Evolutionary conservation across 2,329 filamentous ascomycete genomes (phyloP).

Genomic region (Aspergillus ochraceus): DNA sequence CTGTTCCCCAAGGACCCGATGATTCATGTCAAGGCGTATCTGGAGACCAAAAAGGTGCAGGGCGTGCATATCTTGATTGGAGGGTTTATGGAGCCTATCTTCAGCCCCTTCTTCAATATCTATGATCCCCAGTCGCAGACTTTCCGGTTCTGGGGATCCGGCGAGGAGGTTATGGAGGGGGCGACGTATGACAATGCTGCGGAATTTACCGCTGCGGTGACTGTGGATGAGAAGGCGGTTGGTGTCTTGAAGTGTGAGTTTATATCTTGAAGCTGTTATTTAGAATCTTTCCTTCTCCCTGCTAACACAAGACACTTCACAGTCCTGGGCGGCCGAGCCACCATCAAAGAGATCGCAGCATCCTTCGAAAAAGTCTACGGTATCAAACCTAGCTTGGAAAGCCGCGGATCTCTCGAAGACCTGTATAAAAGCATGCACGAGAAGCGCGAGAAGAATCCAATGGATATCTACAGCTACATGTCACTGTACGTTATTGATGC

Average conservation of each 20-base stretch:
- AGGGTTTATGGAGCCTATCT: conserved; percentile 31
- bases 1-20: conserved; percentile 43
- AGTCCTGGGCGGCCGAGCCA: neutral
- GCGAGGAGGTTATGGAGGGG: neutral
- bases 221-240: neutral
- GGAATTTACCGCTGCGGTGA: neutral
- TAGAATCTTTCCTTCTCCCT: too few relatives aligned
- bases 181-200: neutral
- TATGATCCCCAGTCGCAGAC: neutral
- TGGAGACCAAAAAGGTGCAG: conserved; percentile 39
- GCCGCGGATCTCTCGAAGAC: neutral
- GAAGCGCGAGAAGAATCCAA: neutral
- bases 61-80: conserved; percentile 46
- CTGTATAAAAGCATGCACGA: neutral
- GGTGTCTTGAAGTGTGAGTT: too few relatives aligned
- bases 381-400: neutral
- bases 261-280: too few relatives aligned
- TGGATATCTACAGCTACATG: neutral
- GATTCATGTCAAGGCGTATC: conserved; percentile 41
- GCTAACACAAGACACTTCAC: neutral
- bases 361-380: neutral
- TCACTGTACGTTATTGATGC: neutral
- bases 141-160: neutral
- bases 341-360: neutral
- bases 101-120: neutral